Evolutionary conservation across 2,329 filamentous ascomycete genomes (phyloP), one percentile per base, ranked within the genome.

Genomic region (Trichoderma simmonsii): DNA sequence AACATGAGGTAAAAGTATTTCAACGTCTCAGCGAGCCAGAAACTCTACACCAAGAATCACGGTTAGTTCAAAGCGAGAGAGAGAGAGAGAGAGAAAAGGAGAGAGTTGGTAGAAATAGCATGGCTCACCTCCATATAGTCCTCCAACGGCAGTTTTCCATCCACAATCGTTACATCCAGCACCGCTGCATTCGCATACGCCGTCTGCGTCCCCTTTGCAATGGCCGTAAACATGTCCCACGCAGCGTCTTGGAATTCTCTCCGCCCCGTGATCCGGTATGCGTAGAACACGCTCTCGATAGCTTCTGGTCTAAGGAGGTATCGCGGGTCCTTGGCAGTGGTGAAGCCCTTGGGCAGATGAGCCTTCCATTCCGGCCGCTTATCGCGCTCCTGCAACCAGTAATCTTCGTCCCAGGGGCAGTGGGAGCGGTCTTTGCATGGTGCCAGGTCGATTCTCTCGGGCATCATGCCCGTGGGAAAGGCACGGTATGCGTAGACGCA

Each of bases 1-100:
- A 89, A 88, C 69, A 92, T 90, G 76, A 95, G 79, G 81, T 92
- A 95, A 67, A 86, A 85, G 79, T 96, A 96, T 84, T 97, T 96
- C 78, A 96, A 78, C 72, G 94, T 91, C 82, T 96, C 93, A 0
- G 93, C 93, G 79, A 96, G 94, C 84, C 92, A 90, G 82, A 95
- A 97, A 75, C 91, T 94, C 81, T 96, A 92, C 83, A 79, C 3
- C 56, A 43, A 43, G 28, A 3, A 15, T 32, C 11, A 30, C 5
- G 21, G 65, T 72, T 14, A 90, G 90, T 79, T 2, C 12, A 15
- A 15, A 28, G n/a, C 6, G 9, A n/a, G 30, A 66, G 15, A 26
- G n/a, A n/a, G n/a, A n/a, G n/a, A n/a, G n/a, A n/a, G n/a, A n/a
- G n/a, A n/a, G n/a, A n/a, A n/a, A n/a, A n/a, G n/a, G n/a, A n/a